Evolutionary conservation across 257 asterid species (phyloP), one percentile per base, ranked within the genome.

Genomic region (Penstemon eatonii): DNA sequence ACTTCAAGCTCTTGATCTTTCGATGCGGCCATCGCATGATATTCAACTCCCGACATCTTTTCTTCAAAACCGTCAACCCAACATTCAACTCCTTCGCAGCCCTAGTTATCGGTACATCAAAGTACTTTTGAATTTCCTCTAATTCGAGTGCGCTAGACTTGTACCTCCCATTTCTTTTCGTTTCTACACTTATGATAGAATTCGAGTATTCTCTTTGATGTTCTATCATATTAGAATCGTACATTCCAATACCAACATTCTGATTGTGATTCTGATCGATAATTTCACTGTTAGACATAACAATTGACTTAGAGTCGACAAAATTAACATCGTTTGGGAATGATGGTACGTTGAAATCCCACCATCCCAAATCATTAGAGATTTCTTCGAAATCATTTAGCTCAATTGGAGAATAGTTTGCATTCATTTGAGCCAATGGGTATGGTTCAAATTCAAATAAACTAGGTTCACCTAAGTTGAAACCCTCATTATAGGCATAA

Each of bases 1-100:
- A 86, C 42, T 80, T 73, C 83, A 92, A 75, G 79, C 98, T 92
- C 88, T 89, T 92, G 82, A 92, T 82, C 74, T 92, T 89, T 4
- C 98, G 74, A 46, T 88, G 98, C 8, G 98, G 97, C 97, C 98
- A 92, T 6, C 98, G 53, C 69, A 60, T 75, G 37, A 92, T 88
- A 57, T 84, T 88, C 3, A 92, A 70, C 78, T 89, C 91, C 36
- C 96, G 70, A 11, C 98, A 92, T 36, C 98, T 67, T 67, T 89
- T 92, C 88, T 92, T 89, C 79, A 92, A 51, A 0, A 90, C 87
- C 0, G 98, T 92, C 68, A 89, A 61, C 0, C 98, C 97, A 1
- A 92, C 97, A 11, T 88, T 82, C 70, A 92, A 15, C 60, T 86
- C 90, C 69, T 80, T 88, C 0, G 98, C 98, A 15, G 98, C 98